Evolutionary conservation across 805 yeast species (phyloP), one percentile per base, ranked within the genome.

Genomic region (Metschnikowia amazonensis): DNA sequence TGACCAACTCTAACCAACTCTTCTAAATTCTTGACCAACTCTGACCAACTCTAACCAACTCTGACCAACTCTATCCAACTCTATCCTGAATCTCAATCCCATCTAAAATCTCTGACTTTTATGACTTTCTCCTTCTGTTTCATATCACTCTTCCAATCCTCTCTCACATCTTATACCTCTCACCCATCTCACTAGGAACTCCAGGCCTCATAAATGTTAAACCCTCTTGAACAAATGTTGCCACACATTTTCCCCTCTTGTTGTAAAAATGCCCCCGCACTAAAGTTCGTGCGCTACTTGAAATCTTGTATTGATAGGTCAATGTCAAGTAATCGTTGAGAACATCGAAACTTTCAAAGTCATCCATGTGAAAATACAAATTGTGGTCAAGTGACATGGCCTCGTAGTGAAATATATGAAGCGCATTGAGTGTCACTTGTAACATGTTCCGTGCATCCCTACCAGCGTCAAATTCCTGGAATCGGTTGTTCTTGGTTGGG

Each of bases 301-400:
- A 59, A 29, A 69, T 48, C 43, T 62, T 63, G 49, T 60, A 63
- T 49, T 68, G 75, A 52, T 69, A 69, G 14, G 60, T 54, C 43
- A 69, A 63, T 7, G 65, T 56, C 29, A 68, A 54, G 74, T 75
- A 71, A 27, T 67, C 70, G 35, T 56, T 57, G 28, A 63, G 60
- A 5, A 67, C 51, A 42, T 70, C 69, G 36, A 66, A 60, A 5
- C 51, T 46, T 23, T 36, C 40, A 23, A 33, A 54, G 28, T 64
- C 61, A 35, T 57, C 61, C 29, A 55, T 51, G 42, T 71, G 76
- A 51, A 71, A 71, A 48, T 70, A 70, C 14, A 71, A 59, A 50
- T 70, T 75, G 55, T 71, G 76, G 52, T 70, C 75, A 24, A 71
- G 53, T 4, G 74, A 67, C 75, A 71, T 70, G 21, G 75, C 76